phyloP scores from a whole-genome alignment of 1,139 yeast species.

The Suhomyces chickasaworum region DNA sequence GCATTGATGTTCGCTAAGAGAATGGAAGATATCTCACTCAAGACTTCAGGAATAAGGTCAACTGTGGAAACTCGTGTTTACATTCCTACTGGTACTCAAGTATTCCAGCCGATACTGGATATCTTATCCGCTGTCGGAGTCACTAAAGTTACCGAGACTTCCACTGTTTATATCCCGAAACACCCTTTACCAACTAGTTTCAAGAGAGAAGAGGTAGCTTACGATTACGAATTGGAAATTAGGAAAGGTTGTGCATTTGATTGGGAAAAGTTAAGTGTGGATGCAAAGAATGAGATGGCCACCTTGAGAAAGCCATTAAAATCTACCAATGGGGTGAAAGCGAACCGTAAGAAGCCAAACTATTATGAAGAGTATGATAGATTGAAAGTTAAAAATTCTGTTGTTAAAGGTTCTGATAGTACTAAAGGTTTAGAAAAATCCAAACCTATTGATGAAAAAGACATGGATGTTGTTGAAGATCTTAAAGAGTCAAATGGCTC shows the following conservation, averaged over 20 bases:
- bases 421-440: too few relatives aligned
- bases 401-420: neutral
- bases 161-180: conserved; percentile 11
- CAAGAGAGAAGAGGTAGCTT: conserved; percentile 9
- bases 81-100: conserved; percentile 10
- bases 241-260: conserved; percentile 14
- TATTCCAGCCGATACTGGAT: conserved; percentile 13
- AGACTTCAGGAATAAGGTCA: conserved; percentile 12
- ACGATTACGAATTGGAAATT: conserved; percentile 12
- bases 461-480: neutral
- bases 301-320: conserved; percentile 9
- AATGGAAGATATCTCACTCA: conserved; percentile 11
- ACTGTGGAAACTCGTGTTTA: conserved; percentile 11
- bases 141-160: conserved; percentile 10
- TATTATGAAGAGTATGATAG: conserved; percentile 11
- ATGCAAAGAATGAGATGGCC: conserved; percentile 10
- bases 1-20: conserved; percentile 13
- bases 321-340: neutral
- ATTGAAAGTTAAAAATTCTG: neutral
- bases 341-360: conserved; percentile 5
- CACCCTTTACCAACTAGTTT: conserved; percentile 11
- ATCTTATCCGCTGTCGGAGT: conserved; percentile 10
- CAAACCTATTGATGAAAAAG: neutral
- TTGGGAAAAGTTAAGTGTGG: conserved; percentile 12
- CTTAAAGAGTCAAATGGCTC: neutral